Evolutionary conservation across 176 grass and related monocot genomes (phyloP), one percentile per base, ranked within the genome.

Genomic region (Oryza meyeriana): DNA sequence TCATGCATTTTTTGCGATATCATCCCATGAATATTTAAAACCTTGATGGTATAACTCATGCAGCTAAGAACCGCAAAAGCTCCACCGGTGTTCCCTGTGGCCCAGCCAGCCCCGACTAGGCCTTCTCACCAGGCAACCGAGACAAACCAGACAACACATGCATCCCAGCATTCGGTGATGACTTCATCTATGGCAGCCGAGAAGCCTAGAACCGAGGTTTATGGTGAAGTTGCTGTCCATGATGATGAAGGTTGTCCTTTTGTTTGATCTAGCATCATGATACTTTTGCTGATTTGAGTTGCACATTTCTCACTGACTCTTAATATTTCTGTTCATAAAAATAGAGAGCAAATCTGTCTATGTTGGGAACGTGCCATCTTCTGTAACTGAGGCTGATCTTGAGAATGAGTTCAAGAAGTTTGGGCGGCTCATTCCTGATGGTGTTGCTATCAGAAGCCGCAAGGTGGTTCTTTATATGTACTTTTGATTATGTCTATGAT

Each of bases 381-480:
- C 80, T 39, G 88, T 91, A 34, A 44, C 41, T 13, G 87, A 89
- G 75, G 9, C 67, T 88, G 94, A 97, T 83, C 87, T 97, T 76
- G 94, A 97, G 78, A 82, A 63, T 5, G 89, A 94, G 83, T 97
- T 97, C 87, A 97, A 92, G 77, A 89, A 73, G 48, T 97, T 97
- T 79, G 94, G 91, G 34, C 83, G 85, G 64, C 84, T 97, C 50
- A 97, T 87, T 29, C 91, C 91, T 64, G 89, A 94, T 69, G 91
- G 94, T 68, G 88, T 97, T 90, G 91, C 94, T 42, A 92, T 97
- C 78, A 88, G 94, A 64, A 97, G 94, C 82, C 91, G 91, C 79
- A 97, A 94, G 94, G 94, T 97, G 17, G 17, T 55, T 55, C 39
- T 74, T 75, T 90, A 47, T 1, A 47, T 50, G 42, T 50, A 28